Base-by-base conservation (phyloP, 805 yeast species). In the Clavispora phyllophila region DNA sequence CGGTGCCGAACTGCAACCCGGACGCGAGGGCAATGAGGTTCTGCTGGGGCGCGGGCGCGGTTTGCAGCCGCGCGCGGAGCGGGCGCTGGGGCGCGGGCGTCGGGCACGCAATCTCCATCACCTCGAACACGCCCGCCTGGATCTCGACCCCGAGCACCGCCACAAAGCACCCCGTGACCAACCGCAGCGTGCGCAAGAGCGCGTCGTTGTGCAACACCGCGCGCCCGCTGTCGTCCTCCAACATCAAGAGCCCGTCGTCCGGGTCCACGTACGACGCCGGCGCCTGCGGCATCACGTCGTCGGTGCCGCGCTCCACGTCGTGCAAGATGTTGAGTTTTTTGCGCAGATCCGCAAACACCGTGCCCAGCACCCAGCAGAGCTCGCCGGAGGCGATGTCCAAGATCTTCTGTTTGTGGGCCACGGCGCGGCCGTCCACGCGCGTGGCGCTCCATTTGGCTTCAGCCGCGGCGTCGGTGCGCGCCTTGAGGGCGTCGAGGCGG, bases 191-290 rank as follows among this genome's bases (percentile, higher is more conserved):
- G 39, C 69, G 67, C 34, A 85, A 72, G 25, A 82, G 61, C 18
- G 56, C 70, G 20, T 88, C 90, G 36, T 78, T 78, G 38, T 78
- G 81, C 18, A 93, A 64, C 25, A 79, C 60, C 6, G 95, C 82
- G 39, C 99, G 71, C 3, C 99, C 99, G 42, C 89, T 81, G 55
- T 89, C 96, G 63, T 93, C 99, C 61, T 93, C 98, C 27, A 93
- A 60, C 82, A 82, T 79, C 13, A 76, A 60, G 31, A 52, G 58
- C 50, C 79, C 84, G 8, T 73, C 65, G 46, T 83, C 84, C 40
- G 61, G 43, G 58, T 71, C 56, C 42, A 60, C 44, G 37, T 56
- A 53, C 50, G 57, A 48, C 42, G 63, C 2, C 69, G 76, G 26
- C 63, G 61, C 39, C 51, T 55, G 45, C 3, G 77, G 78, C 39